Base-by-base conservation (phyloP, 208 protist genomes). In the Crithidia mellificae region DNA sequence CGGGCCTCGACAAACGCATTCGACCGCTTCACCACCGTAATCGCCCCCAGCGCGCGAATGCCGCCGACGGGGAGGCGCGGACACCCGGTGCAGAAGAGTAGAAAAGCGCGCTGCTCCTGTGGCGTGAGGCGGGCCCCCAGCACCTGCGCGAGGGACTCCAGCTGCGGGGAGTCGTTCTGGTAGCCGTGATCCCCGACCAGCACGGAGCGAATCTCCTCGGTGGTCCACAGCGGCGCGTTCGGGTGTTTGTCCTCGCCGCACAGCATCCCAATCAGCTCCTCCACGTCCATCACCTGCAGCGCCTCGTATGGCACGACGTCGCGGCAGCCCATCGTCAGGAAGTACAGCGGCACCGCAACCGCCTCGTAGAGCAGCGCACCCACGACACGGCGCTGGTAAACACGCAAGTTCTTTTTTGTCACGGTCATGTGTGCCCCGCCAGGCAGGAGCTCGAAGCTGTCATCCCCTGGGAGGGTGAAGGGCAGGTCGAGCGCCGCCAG, bases 131-230 rank as follows among this genome's bases (percentile, higher is more conserved):
- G 79, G 2, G 72, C 58, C 0, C 76, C 76, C 12, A 97, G 74
- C 9, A 97, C 81, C 53, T 73, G 77, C 15, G 80, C 83, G 9
- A 97, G 83, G 74, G 85, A 85, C 29, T 68, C 61, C 12, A 97
- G 78, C 76, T 93, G 87, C 46, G 81, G 78, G 1, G 84, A 93
- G 69, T 94, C 89, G 53, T 85, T 88, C 36, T 91, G 83, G 67
- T 97, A 97, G 22, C 92, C 92, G 77, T 97, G 92, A 56, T 95
- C 90, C 32, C 83, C 82, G n/a, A 95, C 83, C 19, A 97, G 80
- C 8, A 94, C 85, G 6, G 87, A 80, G 34, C 73, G 76, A 20
- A 95, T 81, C 62, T 95, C 90, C 14, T 74, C 74, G 46, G 67
- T 63, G 6, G 88, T 94, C 88, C 89, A 97, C 27, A 97, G 76